Conservation (phyloP, 31 red algal genomes). For the Odonthalia washingtoniensis region DNA sequence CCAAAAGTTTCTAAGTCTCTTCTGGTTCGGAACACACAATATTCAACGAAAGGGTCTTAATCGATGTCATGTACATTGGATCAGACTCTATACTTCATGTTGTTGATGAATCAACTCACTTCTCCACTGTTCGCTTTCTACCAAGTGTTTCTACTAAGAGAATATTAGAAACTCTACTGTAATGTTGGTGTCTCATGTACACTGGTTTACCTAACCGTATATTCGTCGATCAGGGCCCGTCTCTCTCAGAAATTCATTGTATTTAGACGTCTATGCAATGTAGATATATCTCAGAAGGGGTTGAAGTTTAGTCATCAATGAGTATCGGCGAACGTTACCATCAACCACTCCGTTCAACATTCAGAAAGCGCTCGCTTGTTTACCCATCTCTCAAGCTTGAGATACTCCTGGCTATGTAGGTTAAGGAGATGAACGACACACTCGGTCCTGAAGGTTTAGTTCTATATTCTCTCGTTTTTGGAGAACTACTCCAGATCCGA, state of each 20-base stretch:
- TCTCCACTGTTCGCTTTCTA: slow-evolving; percentile 8
- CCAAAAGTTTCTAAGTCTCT: not conserved
- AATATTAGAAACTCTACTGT: slow-evolving; percentile 1
- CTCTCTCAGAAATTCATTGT: slow-evolving; percentile 9
- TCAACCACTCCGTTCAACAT: slow-evolving; percentile 7
- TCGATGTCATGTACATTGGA: slow-evolving; percentile 4
- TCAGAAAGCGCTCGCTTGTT: not conserved
- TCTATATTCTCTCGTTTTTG: slow-evolving; percentile 22
- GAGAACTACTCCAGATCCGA: slow-evolving; percentile 3
- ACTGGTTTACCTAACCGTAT: slow-evolving; percentile 38
- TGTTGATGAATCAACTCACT: no score
- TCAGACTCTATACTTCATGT: not conserved
- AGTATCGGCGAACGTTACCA: slow-evolving; percentile 24
- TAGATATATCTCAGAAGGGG: not conserved
- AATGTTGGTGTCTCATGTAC: slow-evolving; percentile 31
- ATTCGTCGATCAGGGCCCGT: slow-evolving; percentile 9
- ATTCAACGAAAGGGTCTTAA: slow-evolving; percentile 29
- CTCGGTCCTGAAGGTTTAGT: slow-evolving; percentile 2
- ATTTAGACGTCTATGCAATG: no score
- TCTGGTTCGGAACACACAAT: not conserved
- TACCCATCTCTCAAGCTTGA: not conserved
- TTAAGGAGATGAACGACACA: slow-evolving; percentile 25
- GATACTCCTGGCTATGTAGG: slow-evolving; percentile 3
- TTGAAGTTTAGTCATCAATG: not conserved
- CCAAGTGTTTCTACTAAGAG: not conserved